Conservation (phyloP, 164 flowering plant species). For the Nymphaea colorata region DNA sequence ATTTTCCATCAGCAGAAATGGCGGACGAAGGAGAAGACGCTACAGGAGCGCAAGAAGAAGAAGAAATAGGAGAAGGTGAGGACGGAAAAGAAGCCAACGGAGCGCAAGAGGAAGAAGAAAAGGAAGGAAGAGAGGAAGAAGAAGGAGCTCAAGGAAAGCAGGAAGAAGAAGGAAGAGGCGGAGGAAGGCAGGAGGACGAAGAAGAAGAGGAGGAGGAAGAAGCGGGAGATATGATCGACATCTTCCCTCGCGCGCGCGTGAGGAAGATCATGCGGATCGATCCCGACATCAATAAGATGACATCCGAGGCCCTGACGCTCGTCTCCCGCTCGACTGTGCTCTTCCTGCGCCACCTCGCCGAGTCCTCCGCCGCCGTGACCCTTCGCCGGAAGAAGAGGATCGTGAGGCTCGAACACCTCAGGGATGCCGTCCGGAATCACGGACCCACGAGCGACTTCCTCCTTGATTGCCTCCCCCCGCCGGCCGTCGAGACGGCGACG, state of each 20-base stretch:
- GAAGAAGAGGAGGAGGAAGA: background rate
- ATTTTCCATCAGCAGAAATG: no score
- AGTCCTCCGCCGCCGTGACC: conserved; percentile 41
- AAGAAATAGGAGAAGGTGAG: no score
- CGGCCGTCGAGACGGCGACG: conserved; percentile 11
- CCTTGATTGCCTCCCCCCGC: conserved; percentile 66
- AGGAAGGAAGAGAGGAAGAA: no score
- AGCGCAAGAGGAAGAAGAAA: no score
- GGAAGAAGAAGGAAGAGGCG: conserved; percentile 24
- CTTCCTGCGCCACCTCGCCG: conserved; percentile 67
- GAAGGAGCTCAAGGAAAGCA: background rate
- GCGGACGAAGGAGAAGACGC: no score
- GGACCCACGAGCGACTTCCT: conserved; percentile 72
- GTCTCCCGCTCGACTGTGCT: conserved; percentile 52
- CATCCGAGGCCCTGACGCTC: conserved; percentile 63
- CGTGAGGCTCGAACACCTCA: conserved; percentile 50
- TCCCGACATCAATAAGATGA: conserved; percentile 55
- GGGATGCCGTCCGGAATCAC: conserved; percentile 54
- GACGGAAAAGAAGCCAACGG: no score
- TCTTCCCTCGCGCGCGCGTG: conserved; percentile 48
- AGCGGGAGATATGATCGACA: conserved; percentile 10
- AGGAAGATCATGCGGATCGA: conserved; percentile 77
- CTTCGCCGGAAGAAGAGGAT: conserved; percentile 63
- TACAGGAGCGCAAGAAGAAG: no score
- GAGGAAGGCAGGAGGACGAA: background rate